Base-by-base conservation (phyloP, 225 moss, liverwort and hornwort genomes). In the Pleurozium schreberi region DNA sequence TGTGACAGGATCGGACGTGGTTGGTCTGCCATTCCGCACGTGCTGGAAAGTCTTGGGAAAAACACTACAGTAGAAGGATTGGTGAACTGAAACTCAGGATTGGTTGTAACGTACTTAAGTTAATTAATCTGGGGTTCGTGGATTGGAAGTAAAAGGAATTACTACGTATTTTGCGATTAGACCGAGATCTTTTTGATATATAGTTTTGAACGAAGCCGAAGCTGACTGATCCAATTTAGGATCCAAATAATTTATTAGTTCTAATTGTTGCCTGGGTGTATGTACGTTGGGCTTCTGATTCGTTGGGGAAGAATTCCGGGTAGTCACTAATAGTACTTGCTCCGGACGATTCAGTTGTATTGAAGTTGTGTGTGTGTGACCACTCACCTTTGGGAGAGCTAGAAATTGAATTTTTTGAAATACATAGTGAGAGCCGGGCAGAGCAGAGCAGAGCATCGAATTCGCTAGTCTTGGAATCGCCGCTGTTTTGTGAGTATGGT, bases 401-500 rank as follows among this genome's bases (percentile, higher is more conserved):
- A 60, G 87, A 27, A 43, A 10, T 49, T 69, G 23, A 13, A n/a
- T n/a, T 47, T 47, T 30, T 26, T 2, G 47, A 38, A 20, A 20
- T n/a, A n/a, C n/a, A n/a, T 14, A 75, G 63, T 30, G n/a, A 42
- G 53, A 77, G 23, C 16, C n/a, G n/a, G n/a, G n/a, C 64, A 42
- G 77, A 27, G 43, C 11, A 31, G 66, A 42, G 55, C n/a, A n/a
- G n/a, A n/a, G n/a, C n/a, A 23, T 17, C 53, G 23, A 52, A 66
- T 25, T 20, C 26, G 79, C 22, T 57, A 57, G 57, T 57, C 34
- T 68, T 57, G 57, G 64, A 45, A 67, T 43, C 66, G 65, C 38
- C 14, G 62, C 45, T 49, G 67, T 45, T 85, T 67, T 82, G 92
- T 91, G 90, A 92, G 90, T 61, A 94, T 94, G 93, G 93, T 92